Base-by-base conservation (phyloP, 805 yeast genomes). In the Lipomyces orientalis region DNA sequence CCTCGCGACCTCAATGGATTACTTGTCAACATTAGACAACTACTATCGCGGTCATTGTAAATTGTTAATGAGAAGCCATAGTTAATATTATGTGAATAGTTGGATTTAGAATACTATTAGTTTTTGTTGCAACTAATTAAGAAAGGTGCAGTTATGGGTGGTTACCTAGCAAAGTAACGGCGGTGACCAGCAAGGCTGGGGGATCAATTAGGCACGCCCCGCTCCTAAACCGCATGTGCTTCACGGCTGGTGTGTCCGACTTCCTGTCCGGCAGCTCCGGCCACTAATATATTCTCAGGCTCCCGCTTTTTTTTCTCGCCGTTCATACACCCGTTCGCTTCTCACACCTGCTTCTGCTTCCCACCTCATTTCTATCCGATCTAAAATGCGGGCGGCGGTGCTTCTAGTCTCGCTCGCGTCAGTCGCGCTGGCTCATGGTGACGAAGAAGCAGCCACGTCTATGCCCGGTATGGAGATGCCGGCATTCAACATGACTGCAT, bases 401-500 rank as follows among this genome's bases (percentile, higher is more conserved):
- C 57, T 62, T 46, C 58, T 61, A 10, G 56, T 49, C 55, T 54
- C 64, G 2, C 46, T 61, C 22, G 60, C 51, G 46, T 58, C 64
- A 4, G 29, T 58, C 52, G 61, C 51, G 7, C 54, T 60, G 29
- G 68, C 68, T 33, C 68, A 65, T 35, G 68, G 63, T 22, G 65
- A 65, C 37, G 64, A 61, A 57, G 65, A 55, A 19, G 58, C 61
- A 35, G 31, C 49, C 10, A 33, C 43, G 25, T 16, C 34, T 49
- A 29, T 54, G 51, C 62, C 58, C 57, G 43, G 58, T 12, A 61
- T 64, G 65, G 61, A 61, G 55, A 69, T 67, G 71, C 55, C 58
- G 35, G 56, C 56, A 22, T 69, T 69, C 71, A 67, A 69, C 61
- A 43, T 52, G 29, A 67, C 72, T 10, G 68, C 52, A 16, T 67